phyloP scores from a whole-genome alignment of 2,329 filamentous ascomycete species.

The Alternaria gaisen region DNA sequence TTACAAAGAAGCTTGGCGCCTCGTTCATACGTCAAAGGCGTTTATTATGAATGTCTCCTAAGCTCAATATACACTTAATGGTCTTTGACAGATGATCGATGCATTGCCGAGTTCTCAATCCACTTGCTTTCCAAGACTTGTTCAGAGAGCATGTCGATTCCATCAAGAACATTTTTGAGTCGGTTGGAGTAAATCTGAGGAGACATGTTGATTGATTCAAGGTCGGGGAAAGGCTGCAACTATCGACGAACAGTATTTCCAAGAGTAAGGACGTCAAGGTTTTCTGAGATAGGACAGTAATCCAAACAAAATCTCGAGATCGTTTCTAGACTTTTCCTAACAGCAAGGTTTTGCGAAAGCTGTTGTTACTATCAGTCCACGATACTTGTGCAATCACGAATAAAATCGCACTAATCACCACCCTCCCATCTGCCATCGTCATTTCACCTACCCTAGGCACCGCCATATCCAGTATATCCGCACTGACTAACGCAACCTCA shows the following conservation, averaged over 20 bases:
- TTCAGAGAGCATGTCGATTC: background rate
- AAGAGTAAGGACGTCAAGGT: no score
- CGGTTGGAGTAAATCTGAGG: background rate
- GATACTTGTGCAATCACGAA: no score
- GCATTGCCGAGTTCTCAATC: background rate
- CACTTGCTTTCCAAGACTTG: background rate
- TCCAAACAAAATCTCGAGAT: background rate
- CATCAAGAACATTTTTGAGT: background rate
- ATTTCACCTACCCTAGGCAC: background rate
- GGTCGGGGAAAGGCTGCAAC: background rate
- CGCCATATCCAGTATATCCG: background rate
- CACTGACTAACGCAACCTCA: background rate
- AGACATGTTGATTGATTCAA: background rate
- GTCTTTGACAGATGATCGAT: background rate
- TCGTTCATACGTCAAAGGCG: background rate
- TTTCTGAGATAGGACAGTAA: background rate
- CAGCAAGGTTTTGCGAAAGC: no score
- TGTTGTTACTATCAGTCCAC: no score
- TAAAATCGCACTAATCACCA: no score
- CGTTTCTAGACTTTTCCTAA: no score
- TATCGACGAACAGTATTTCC: no score
- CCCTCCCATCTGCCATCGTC: background rate
- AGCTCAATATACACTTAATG: background rate
- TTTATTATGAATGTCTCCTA: background rate
- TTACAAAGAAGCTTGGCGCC: background rate